Evolutionary conservation across 306 rosid species (phyloP), one percentile per base, ranked within the genome.

Genomic region (Prunus mume): DNA sequence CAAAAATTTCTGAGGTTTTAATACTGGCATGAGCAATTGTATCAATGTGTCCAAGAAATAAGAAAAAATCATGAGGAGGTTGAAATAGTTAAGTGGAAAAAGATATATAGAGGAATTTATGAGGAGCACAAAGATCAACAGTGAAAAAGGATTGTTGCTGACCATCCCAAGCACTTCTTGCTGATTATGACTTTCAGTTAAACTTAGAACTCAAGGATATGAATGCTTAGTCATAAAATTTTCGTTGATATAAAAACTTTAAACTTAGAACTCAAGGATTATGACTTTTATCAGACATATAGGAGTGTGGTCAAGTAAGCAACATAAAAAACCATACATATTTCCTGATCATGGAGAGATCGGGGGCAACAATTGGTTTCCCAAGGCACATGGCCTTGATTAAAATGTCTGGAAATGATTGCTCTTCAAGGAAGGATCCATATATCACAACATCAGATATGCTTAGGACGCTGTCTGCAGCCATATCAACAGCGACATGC

Each of bases 351-450:
- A 82, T 83, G 83, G 93, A 75, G 78, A 88, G 86, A 86, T 93
- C 91, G 0, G 98, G 96, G 78, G 98, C 98, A 51, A 96, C 78
- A 81, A 93, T 85, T 80, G 96, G 98, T 63, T 93, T 96, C 81
- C 82, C 98, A 68, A 91, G 93, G 88, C 93, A 81, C 99, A 96
- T 89, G 65, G 98, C 97, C 87, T 88, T 91, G 67, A 85, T 63
- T 84, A 96, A 87, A 87, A 89, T 78, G 79, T 86, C 91, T 1
- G 98, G 99, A 83, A 96, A 93, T 56, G 90, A 87, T 81, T 83
- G 93, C 71, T 89, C 98, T 82, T 92, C 94, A 64, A 85, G 88
- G 71, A 90, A 87, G 32, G 99, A 96, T 62, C 99, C 98, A 73
- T 93, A 93, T 54, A 96, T 82, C 82, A 96, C 93, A 57, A 91